Evolutionary conservation across 768 basidiomycete species (phyloP).

Genomic region (Crepidotus variabilis): DNA sequence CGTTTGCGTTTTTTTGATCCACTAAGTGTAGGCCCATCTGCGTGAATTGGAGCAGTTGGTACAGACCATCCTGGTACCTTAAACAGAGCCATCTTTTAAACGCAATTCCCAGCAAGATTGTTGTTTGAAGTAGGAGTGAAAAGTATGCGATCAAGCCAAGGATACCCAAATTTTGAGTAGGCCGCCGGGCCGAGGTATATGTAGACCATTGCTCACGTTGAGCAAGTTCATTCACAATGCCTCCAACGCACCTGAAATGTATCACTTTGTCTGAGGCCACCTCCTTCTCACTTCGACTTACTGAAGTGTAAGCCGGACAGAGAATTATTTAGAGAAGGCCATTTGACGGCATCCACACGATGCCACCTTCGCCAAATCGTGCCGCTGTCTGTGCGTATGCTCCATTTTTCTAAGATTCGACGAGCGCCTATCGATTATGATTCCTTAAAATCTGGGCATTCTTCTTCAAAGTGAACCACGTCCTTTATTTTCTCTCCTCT

Average conservation of each 20-base stretch:
- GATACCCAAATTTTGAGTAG: not conserved
- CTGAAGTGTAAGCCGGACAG: not conserved
- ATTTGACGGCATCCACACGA: not conserved
- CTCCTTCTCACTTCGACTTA: too few relatives aligned
- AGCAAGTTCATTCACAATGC: too few relatives aligned
- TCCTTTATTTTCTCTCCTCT: not conserved
- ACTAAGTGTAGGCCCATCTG: constrained; percentile 13
- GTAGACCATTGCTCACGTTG: too few relatives aligned
- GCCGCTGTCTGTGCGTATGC: not conserved
- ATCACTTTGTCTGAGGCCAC: too few relatives aligned
- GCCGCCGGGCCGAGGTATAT: not conserved
- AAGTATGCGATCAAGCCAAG: not conserved
- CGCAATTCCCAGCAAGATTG: too few relatives aligned
- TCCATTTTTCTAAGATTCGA: not conserved
- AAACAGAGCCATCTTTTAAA: constrained; percentile 31
- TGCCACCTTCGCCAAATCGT: not conserved
- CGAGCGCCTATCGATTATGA: not conserved
- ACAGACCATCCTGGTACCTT: constrained; percentile 71
- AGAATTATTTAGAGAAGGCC: not conserved
- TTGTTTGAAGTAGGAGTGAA: not conserved
- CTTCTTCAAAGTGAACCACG: not conserved
- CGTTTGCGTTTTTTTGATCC: constrained; percentile 47
- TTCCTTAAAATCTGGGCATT: not conserved
- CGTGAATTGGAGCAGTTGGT: constrained; percentile 32
- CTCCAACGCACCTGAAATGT: too few relatives aligned